Base-by-base conservation (phyloP, 2,329 filamentous ascomycete genomes). In the Phoma sp. region DNA sequence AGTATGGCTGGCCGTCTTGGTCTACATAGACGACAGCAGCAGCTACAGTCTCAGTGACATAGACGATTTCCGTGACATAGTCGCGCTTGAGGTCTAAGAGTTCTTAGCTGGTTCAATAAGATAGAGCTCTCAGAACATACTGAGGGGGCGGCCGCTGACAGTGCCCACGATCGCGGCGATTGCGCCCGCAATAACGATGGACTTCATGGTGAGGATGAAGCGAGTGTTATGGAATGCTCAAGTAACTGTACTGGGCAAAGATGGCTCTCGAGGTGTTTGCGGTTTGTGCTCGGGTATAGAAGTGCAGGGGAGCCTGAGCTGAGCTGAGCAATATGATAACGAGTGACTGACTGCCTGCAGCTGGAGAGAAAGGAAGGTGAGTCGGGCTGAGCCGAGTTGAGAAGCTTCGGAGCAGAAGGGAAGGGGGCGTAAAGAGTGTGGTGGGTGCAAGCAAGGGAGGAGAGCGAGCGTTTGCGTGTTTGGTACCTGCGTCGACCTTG, bases 151-250 rank as follows among this genome's bases (percentile, higher is more conserved):
- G 38, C 79, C 78, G 56, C 70, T 71, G 35, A 74, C 75, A 50
- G 80, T 69, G 55, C 80, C 70, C 60, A 80, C 65, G 56, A 83
- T 65, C 43, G 62, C 58, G 58, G 57, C 65, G 40, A 73, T 52
- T 44, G 74, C 70, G 52, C 78, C 52, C 55, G 71, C 71, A 43
- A 80, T 66, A 53, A 70, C 54, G 43, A 71, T 62, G 57, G 71
- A 65, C 74, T 79, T 82, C 82, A 85, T 85, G 59, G 43, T 62
- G 60, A 64, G 22, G 38, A 62, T 67, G 62, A 65, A 71, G 65
- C 62, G 63, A 70, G 43, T 64, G 68, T 63, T 67, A 67, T 65
- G 62, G 64, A 68, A 70, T 73, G 68, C 47, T 62, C 39, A 21
- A 47, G 58, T 55, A 49, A 53, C 55, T 64, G 27, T 61, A 52